phyloP scores from a whole-genome alignment of 257 asterid species.

The Pogostemon cablin region DNA sequence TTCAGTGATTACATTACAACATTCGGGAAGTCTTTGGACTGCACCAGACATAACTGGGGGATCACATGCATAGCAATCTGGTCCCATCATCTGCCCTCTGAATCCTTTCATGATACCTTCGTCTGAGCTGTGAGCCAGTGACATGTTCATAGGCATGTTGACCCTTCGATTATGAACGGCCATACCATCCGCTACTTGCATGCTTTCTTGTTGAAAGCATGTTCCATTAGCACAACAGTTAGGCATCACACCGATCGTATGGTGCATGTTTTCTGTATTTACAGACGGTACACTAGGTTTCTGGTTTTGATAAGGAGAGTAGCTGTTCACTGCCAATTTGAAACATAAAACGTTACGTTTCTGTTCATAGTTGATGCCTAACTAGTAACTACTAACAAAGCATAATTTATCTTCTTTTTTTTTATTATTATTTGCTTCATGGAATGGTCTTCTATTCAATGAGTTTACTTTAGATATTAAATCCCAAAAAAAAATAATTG shows the following conservation, averaged over 20 bases:
- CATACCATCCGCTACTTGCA: slow-evolving; percentile 47
- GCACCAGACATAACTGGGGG: slow-evolving; percentile 47
- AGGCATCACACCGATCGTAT: slow-evolving; percentile 37
- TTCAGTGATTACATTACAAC: slow-evolving; percentile 43
- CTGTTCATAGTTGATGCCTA: neutral
- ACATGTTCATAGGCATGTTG: slow-evolving; percentile 43
- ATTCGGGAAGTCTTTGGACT: slow-evolving; percentile 49
- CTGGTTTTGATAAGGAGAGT: slow-evolving; percentile 41
- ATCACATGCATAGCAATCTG: slow-evolving; percentile 54
- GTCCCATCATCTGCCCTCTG: slow-evolving; percentile 50
- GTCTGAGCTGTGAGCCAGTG: slow-evolving; percentile 58
- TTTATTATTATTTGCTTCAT: too few relatives aligned
- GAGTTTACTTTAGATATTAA: neutral
- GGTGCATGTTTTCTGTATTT: slow-evolving; percentile 56
- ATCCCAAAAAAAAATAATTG: neutral
- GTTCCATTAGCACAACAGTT: slow-evolving; percentile 46
- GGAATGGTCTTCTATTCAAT: too few relatives aligned
- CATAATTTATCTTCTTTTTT: neutral
- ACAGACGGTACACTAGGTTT: slow-evolving; percentile 43
- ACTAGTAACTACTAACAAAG: neutral
- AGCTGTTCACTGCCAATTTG: slow-evolving; percentile 50
- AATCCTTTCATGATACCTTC: slow-evolving; percentile 53
- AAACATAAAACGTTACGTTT: neutral
- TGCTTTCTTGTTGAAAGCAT: slow-evolving; percentile 43
- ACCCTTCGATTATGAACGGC: slow-evolving; percentile 46